These are phyloP conservation scores for Artemisia argyi DNA, from an alignment of 129 eudicot species.

Conservation along the genomic window DNA sequence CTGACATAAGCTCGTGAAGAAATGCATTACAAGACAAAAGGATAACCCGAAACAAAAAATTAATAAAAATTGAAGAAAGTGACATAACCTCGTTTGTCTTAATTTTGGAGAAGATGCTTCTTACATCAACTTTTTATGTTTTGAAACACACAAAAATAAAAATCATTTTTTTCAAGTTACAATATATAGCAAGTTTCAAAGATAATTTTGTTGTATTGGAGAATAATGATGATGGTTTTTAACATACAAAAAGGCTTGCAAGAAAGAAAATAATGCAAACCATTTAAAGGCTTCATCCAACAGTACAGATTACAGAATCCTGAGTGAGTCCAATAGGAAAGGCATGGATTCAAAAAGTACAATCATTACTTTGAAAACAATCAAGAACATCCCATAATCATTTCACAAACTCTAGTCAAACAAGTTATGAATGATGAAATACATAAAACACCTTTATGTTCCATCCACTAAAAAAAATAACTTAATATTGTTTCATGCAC, in stretches of 20 bases:
- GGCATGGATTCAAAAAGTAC: constrained; percentile 35
- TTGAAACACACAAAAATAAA: constrained; percentile 30
- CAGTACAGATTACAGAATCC: constrained; percentile 29
- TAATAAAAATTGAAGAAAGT: constrained; percentile 33
- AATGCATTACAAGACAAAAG: constrained; percentile 70
- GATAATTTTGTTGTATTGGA: constrained; percentile 5
- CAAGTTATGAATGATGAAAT: constrained; percentile 29
- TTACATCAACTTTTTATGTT: constrained; percentile 35
- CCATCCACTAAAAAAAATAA: too few relatives aligned
- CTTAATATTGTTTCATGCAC: too few relatives aligned
- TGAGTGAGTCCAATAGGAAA: constrained; percentile 32
- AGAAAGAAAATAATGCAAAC: not conserved
- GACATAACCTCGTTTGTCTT: constrained; percentile 43
- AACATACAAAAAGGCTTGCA: not conserved
- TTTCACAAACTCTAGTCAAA: constrained; percentile 21
- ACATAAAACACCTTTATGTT: constrained; percentile 2
- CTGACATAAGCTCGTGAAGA: constrained; percentile 91
- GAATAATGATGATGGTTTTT: constrained; percentile 5
- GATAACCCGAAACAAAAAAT: constrained; percentile 46
- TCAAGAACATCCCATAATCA: constrained; percentile 22
- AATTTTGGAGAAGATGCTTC: constrained; percentile 49
- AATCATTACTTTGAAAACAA: constrained; percentile 41
- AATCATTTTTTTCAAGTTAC: constrained; percentile 22
- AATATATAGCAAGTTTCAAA: constrained; percentile 24
- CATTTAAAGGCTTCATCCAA: constrained; percentile 8